Evolutionary conservation across 352 stramenopile species (phyloP), one percentile per base, ranked within the genome.

Genomic region (Pythium plurisporium): DNA sequence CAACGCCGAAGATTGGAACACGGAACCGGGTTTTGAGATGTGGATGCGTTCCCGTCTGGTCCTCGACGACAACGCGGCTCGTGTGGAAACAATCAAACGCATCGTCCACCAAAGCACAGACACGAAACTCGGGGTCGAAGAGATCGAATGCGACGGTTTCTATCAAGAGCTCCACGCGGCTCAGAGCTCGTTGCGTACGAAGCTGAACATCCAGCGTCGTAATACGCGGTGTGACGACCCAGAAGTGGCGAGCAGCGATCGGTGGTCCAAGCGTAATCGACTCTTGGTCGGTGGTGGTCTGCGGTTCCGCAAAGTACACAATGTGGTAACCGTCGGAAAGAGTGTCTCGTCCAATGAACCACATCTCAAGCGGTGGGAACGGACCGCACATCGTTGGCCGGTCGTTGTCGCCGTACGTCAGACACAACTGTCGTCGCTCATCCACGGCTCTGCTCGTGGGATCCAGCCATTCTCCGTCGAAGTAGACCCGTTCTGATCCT

Each of bases 31-130:
- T 58, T n/a, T 53, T 27, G 23, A 42, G 41, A 10, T 70, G 66
- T 55, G 65, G 3, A 11, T 23, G 9, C 15, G 36, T n/a, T 0
- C 65, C 20, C 37, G 22, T 14, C 49, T 33, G 22, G 1, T 46
- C 33, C 42, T 75, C 74, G 10, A 82, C 14, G 14, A 47, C 17
- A 34, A 85, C 46, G 26, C 55, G 62, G 1, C 60, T 23, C 0
- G 60, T 48, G 8, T 70, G 33, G 29, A 83, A 55, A 20, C 76
- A 89, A 10, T 74, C 69, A 14, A 89, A 73, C 2, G 47, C 63
- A 29, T 68, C 64, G 43, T 86, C 72, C 17, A 82, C 50, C 2
- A 78, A 50, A 4, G 82, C 43, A 33, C 73, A 86, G 15, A 87
- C 51, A 0, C 72, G 74, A 22, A 73, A 65, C 5, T 29, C 57